These are phyloP conservation scores for Corymbia maculata DNA, from an alignment of 345 rosid species.

Conservation along the genomic window DNA sequence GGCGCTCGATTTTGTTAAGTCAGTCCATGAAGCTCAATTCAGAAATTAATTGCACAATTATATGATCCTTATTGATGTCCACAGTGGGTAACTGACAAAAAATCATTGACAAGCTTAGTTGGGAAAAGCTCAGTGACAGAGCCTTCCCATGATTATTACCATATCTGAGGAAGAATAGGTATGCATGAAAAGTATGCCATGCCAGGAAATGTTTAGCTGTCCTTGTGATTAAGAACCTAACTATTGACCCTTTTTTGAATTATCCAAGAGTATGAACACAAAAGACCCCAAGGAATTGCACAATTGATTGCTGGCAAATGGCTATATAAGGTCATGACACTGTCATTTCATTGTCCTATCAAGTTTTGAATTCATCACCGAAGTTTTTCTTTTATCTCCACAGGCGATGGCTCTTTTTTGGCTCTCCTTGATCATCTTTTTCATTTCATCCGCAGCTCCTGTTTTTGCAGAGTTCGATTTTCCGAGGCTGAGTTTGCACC, in stretches of 20 bases:
- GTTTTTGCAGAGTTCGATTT: neutral
- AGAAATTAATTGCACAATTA: neutral
- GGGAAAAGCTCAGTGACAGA: neutral
- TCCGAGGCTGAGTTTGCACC: neutral
- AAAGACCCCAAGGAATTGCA: neutral
- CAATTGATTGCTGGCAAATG: neutral
- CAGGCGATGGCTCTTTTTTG: neutral
- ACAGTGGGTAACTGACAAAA: neutral
- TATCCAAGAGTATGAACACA: neutral
- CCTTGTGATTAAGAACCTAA: neutral
- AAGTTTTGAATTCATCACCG: neutral
- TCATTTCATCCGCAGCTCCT: neutral
- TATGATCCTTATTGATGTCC: neutral
- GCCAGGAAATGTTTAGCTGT: neutral
- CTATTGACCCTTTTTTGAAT: neutral
- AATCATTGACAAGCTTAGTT: neutral
- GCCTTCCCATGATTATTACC: neutral
- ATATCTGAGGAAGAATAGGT: neutral
- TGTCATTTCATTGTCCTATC: neutral
- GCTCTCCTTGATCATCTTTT: neutral
- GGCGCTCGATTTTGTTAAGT: neutral
- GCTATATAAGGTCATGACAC: neutral
- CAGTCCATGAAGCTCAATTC: neutral
- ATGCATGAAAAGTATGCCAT: fast-evolving
- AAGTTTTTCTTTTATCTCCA: neutral